phyloP scores from a whole-genome alignment of 2,329 filamentous ascomycete genomes.

The Trichoderma simmonsii region DNA sequence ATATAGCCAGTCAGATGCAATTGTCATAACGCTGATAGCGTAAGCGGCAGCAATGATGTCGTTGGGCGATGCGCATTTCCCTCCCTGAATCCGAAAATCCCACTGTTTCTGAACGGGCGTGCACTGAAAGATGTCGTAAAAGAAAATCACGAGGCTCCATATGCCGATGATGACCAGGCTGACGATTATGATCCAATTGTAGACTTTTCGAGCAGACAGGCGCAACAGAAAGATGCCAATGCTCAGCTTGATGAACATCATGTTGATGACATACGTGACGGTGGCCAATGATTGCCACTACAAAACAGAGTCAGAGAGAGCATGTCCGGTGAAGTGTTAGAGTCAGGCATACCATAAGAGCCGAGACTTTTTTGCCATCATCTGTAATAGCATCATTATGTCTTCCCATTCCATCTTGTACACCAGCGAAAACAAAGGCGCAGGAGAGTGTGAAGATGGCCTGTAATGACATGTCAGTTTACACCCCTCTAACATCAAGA shows the following conservation, averaged over 20 bases:
- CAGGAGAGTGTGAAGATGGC: conserved; percentile 47
- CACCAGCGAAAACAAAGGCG: conserved; percentile 43
- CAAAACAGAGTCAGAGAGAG: not conserved
- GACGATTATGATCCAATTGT: conserved; percentile 46
- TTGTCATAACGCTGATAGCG: conserved; percentile 50
- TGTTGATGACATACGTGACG: conserved; percentile 48
- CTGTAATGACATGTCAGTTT: conserved; percentile 27
- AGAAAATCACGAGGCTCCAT: conserved; percentile 47
- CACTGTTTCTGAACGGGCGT: conserved; percentile 49
- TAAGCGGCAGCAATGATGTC: conserved; percentile 49
- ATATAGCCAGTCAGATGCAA: conserved; percentile 54
- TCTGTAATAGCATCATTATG: conserved; percentile 46
- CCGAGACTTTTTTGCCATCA: conserved; percentile 39
- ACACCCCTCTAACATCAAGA: not conserved
- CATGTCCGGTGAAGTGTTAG: not conserved
- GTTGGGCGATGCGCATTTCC: conserved; percentile 42
- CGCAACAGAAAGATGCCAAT: conserved; percentile 52
- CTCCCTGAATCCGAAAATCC: conserved; percentile 47
- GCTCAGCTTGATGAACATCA: conserved; percentile 57
- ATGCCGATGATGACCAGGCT: conserved; percentile 46
- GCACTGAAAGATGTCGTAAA: conserved; percentile 54
- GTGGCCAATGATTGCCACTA: conserved; percentile 52
- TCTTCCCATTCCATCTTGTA: conserved; percentile 42
- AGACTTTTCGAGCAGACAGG: conserved; percentile 44
- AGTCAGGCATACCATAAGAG: conserved; percentile 41